These are phyloP conservation scores for Diaporthe batatas DNA, from an alignment of 2,329 filamentous ascomycete species.

Conservation along the genomic window DNA sequence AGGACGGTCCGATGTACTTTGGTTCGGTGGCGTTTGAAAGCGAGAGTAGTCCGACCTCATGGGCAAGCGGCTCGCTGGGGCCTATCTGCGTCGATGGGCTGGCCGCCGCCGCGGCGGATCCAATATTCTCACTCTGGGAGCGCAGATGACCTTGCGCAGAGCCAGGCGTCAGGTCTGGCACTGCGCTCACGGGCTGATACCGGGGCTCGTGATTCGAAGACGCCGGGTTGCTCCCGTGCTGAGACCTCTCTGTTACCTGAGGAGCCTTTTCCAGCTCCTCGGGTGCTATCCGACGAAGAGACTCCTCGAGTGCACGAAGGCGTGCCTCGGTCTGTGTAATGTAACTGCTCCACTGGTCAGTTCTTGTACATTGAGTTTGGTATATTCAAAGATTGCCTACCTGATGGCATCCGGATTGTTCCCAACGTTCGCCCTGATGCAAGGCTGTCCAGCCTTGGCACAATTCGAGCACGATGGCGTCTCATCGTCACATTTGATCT, in stretches of 20 bases:
- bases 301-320: slow-evolving; percentile 44
- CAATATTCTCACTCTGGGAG: slow-evolving; percentile 13
- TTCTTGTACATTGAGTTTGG: neutral
- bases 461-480: slow-evolving; percentile 50
- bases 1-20: slow-evolving; percentile 49
- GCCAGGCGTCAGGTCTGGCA: slow-evolving; percentile 16
- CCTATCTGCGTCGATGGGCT: slow-evolving; percentile 41
- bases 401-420: slow-evolving; percentile 42
- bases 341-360: slow-evolving; percentile 22
- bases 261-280: slow-evolving; percentile 44
- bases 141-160: neutral
- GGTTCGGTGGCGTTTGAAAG: slow-evolving; percentile 46
- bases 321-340: slow-evolving; percentile 40
- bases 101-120: slow-evolving; percentile 13
- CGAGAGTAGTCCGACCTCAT: slow-evolving; percentile 47
- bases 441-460: slow-evolving; percentile 48
- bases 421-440: slow-evolving; percentile 45
- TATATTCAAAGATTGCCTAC: neutral
- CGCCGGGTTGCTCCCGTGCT: slow-evolving; percentile 2
- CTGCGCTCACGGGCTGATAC: slow-evolving; percentile 5
- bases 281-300: slow-evolving; percentile 44
- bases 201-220: neutral
- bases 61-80: slow-evolving; percentile 44
- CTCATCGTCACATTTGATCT: slow-evolving; percentile 51
- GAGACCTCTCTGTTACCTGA: slow-evolving; percentile 20